Evolutionary conservation across 2,329 filamentous ascomycete genomes (phyloP).

Genomic region (Colletotrichum filicis): DNA sequence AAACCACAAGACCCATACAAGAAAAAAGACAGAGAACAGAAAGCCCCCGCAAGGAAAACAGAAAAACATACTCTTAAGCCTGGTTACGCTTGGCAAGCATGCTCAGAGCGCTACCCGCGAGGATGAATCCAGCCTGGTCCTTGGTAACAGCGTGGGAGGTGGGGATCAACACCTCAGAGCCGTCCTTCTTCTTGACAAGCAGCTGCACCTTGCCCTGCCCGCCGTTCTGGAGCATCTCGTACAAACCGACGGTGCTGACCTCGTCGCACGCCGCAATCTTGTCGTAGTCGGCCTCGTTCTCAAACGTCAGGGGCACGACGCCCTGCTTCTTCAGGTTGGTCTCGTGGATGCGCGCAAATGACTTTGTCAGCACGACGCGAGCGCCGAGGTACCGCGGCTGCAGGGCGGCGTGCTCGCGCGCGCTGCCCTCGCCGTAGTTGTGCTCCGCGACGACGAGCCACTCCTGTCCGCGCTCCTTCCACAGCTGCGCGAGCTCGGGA

Average conservation of each 20-base stretch:
- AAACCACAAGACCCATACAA: constrained; percentile 1
- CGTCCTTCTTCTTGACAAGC: constrained; percentile 69
- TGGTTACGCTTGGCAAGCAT: constrained; percentile 73
- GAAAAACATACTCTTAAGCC: background rate
- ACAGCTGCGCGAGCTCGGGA: constrained; percentile 85
- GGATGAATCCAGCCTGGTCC: constrained; percentile 91
- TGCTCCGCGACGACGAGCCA: constrained; percentile 98
- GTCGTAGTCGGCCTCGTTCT: constrained; percentile 88
- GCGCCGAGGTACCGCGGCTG: constrained; percentile 93
- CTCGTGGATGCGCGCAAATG: constrained; percentile 92
- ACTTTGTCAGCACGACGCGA: constrained; percentile 85
- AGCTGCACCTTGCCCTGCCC: constrained; percentile 83
- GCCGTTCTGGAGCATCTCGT: constrained; percentile 81
- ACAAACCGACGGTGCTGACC: constrained; percentile 84
- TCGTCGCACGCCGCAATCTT: constrained; percentile 84
- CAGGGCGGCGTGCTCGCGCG: constrained; percentile 88
- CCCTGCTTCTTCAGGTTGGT: constrained; percentile 98
- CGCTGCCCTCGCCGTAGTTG: constrained; percentile 95
- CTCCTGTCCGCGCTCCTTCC: constrained; percentile 78
- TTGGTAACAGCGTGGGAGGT: constrained; percentile 90
- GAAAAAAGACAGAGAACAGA: background rate
- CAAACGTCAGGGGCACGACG: constrained; percentile 93
- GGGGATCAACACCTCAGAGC: constrained; percentile 74
- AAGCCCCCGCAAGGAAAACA: background rate
- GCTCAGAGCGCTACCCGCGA: constrained; percentile 95